Conservation (phyloP, 2,329 filamentous ascomycete genomes). For the Fusarium sp. region DNA sequence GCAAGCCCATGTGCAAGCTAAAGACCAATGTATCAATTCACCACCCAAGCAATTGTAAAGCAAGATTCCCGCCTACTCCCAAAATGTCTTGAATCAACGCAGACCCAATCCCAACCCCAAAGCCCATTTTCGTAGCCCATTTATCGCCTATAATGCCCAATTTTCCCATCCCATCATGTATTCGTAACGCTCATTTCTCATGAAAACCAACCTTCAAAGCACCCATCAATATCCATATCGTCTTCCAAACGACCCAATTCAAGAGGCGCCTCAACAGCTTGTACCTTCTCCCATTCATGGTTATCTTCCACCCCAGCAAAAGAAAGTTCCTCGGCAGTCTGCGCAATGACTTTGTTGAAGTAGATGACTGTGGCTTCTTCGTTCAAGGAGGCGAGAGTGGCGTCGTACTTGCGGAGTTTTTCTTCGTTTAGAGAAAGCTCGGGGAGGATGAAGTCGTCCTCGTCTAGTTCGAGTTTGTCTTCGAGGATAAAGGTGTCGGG, state of each 20-base stretch:
- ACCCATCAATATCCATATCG: neutral
- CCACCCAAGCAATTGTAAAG: neutral
- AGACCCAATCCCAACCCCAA: neutral
- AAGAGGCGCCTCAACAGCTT: neutral
- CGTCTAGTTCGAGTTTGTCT: neutral
- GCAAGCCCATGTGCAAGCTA: rapidly evolving
- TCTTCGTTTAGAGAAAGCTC: neutral
- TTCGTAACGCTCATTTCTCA: neutral
- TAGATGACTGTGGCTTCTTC: neutral
- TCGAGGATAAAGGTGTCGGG: neutral
- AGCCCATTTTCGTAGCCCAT: neutral
- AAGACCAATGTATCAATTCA: neutral
- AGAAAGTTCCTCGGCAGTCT: neutral
- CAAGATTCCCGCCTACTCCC: neutral
- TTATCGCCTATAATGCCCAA: neutral
- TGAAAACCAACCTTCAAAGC: neutral
- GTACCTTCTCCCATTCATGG: constrained; percentile 1
- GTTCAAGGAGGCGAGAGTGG: neutral
- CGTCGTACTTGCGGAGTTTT: neutral
- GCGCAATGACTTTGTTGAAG: neutral
- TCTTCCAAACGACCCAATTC: neutral
- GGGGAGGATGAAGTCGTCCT: neutral
- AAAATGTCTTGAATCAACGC: neutral
- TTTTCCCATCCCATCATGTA: neutral
- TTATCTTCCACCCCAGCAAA: neutral